Evolutionary conservation across 1,139 yeast genomes (phyloP).

Genomic region (Blastobotrys capitulatus): DNA sequence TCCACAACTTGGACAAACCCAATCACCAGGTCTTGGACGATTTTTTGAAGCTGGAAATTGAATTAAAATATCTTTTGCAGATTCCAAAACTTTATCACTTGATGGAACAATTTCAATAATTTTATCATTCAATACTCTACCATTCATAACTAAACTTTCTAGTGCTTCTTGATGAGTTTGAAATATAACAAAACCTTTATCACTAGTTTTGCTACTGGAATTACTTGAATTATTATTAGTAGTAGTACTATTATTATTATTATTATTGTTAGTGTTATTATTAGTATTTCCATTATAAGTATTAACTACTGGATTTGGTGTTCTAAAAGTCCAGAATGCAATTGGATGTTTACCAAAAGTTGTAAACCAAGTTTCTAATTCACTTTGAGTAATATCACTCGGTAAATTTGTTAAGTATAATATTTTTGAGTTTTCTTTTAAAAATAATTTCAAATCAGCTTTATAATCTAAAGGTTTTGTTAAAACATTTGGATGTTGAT

Average conservation of each 20-base stretch:
- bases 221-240: not conserved
- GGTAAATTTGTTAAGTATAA: slow-evolving; percentile 74
- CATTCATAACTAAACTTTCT: slow-evolving; percentile 72
- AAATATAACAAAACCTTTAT: slow-evolving; percentile 81
- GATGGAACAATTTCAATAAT: slow-evolving; percentile 86
- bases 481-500: slow-evolving; percentile 51
- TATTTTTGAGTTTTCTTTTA: slow-evolving; percentile 71
- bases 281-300: not conserved
- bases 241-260: not conserved
- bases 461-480: slow-evolving; percentile 70
- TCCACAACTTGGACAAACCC: slow-evolving; percentile 97
- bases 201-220: slow-evolving; percentile 16
- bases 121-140: slow-evolving; percentile 67
- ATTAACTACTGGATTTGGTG: slow-evolving; percentile 39
- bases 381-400: slow-evolving; percentile 82
- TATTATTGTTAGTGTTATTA: not conserved
- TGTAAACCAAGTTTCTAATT: slow-evolving; percentile 86
- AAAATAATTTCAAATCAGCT: slow-evolving; percentile 63
- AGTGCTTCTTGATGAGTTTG: slow-evolving; percentile 81
- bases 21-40: slow-evolving; percentile 93
- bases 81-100: slow-evolving; percentile 66
- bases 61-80: slow-evolving; percentile 72
- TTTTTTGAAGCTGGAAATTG: slow-evolving; percentile 88
- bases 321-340: slow-evolving; percentile 82
- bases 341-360: slow-evolving; percentile 82